A percentile compares a stretch with the other conserved stretches of the same genome.
These are phyloP conservation scores for Raphanus sativus DNA, from an alignment of 345 rosid species.

Conservation along the genomic window DNA sequence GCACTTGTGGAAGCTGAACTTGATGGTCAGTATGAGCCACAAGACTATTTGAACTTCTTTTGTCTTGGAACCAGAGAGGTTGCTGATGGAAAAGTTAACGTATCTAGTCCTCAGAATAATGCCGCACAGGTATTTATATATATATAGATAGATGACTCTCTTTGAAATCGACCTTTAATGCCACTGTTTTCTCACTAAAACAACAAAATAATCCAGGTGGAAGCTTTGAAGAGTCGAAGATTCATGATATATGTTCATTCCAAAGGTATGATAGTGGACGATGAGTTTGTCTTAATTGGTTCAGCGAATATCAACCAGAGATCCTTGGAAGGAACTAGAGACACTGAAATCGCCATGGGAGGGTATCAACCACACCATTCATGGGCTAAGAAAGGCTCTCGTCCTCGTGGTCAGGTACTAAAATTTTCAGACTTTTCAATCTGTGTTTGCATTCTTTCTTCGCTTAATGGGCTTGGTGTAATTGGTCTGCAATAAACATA, in stretches of 20 bases:
- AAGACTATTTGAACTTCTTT: constrained; percentile 86
- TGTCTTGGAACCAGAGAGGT: constrained; percentile 91
- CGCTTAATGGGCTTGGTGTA: too few species aligned
- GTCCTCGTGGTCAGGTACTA: constrained; percentile 68
- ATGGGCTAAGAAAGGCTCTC: constrained; percentile 49
- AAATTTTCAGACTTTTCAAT: background rate
- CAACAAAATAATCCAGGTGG: constrained; percentile 43
- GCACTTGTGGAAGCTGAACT: constrained; percentile 77
- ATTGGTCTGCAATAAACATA: too few species aligned
- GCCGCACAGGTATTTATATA: constrained; percentile 49
- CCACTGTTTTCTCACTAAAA: background rate
- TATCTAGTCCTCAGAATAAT: background rate
- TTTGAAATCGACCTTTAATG: background rate
- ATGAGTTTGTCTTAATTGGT: constrained; percentile 62
- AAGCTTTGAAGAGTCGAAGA: background rate
- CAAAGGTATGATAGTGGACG: background rate
- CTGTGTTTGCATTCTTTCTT: background rate
- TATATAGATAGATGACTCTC: background rate
- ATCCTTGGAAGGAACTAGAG: constrained; percentile 86
- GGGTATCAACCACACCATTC: constrained; percentile 84
- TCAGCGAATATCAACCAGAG: constrained; percentile 96
- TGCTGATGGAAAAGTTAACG: constrained; percentile 25
- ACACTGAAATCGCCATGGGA: constrained; percentile 96
- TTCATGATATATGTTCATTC: background rate
- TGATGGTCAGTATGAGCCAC: constrained; percentile 69